These are phyloP conservation scores for Candida pseudofarinosa DNA, from an alignment of 805 yeast genomes.

Conservation along the genomic window DNA sequence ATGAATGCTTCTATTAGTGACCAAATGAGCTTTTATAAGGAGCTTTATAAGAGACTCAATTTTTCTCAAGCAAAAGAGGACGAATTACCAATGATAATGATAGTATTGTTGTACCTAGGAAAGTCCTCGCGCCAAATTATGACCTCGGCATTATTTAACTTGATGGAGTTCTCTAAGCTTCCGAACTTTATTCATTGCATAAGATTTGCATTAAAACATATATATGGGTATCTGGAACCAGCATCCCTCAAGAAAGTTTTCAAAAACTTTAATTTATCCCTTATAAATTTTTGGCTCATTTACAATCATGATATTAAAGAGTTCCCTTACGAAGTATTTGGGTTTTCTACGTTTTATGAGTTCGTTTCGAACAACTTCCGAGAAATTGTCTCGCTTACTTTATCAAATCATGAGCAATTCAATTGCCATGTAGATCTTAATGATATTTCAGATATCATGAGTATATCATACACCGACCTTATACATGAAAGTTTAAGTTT, in stretches of 20 bases:
- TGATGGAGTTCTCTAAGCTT: constrained; percentile 38
- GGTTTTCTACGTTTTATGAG: constrained; percentile 20
- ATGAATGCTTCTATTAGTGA: constrained; percentile 3
- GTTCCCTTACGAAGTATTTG: constrained; percentile 43
- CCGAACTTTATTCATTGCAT: constrained; percentile 27
- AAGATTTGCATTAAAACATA: constrained; percentile 16
- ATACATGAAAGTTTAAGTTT: constrained; percentile 30
- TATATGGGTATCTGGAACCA: constrained; percentile 16
- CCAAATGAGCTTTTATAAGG: constrained; percentile 26
- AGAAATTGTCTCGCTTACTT: constrained; percentile 36
- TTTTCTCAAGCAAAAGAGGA: constrained; percentile 38
- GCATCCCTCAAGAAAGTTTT: constrained; percentile 19
- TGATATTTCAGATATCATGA: not conserved
- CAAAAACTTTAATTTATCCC: constrained; percentile 24
- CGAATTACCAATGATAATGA: constrained; percentile 32
- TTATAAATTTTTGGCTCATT: constrained; percentile 44
- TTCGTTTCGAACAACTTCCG: constrained; percentile 31
- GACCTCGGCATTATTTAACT: constrained; percentile 33
- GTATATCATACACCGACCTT: constrained; percentile 9
- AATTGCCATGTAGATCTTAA: not conserved
- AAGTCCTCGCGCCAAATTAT: constrained; percentile 24
- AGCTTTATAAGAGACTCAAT: constrained; percentile 23
- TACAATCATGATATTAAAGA: constrained; percentile 20
- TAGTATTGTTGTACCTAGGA: constrained; percentile 31
- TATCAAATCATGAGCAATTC: constrained; percentile 8